These are phyloP conservation scores for Aspergillus asperescens DNA, from an alignment of 495 filamentous ascomycete genomes.

Conservation along the genomic window DNA sequence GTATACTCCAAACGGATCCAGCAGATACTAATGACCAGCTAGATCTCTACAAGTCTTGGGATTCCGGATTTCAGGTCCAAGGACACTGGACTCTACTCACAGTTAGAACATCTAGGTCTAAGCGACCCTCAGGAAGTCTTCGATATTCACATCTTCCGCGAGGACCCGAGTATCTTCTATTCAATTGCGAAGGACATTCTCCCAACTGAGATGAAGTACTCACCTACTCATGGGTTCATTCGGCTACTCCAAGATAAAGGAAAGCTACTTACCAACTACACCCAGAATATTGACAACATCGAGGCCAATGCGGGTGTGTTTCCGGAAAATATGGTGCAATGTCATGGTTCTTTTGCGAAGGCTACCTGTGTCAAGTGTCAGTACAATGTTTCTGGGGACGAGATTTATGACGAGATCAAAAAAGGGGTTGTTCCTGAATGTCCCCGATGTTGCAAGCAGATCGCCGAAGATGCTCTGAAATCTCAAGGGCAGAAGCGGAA, in stretches of 20 bases:
- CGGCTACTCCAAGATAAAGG: conserved; percentile 85
- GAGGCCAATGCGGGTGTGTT: conserved; percentile 81
- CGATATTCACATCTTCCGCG: conserved; percentile 76
- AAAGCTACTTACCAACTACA: conserved; percentile 93
- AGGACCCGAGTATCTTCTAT: conserved; percentile 90
- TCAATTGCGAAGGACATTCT: conserved; percentile 86
- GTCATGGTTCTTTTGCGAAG: conserved; percentile 91
- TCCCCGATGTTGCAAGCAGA: conserved; percentile 34
- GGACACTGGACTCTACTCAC: conserved; percentile 62
- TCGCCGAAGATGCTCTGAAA: conserved; percentile 37
- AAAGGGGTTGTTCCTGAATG: conserved; percentile 62
- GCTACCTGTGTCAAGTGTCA: conserved; percentile 84
- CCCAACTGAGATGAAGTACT: conserved; percentile 64
- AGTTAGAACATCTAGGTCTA: conserved; percentile 68
- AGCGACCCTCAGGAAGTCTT: conserved; percentile 93
- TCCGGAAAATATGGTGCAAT: conserved; percentile 85
- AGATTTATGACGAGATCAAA: conserved; percentile 73
- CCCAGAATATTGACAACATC: conserved; percentile 98
- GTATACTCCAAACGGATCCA: neutral
- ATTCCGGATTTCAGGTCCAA: conserved; percentile 68
- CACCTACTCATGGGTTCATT: conserved; percentile 93
- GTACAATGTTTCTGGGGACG: conserved; percentile 66
- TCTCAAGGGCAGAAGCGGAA: conserved; percentile 68
- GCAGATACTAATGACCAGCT: neutral
- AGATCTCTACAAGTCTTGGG: conserved; percentile 70